Conservation (phyloP, 2,329 filamentous ascomycete genomes). For the Aspergillus awamori region DNA sequence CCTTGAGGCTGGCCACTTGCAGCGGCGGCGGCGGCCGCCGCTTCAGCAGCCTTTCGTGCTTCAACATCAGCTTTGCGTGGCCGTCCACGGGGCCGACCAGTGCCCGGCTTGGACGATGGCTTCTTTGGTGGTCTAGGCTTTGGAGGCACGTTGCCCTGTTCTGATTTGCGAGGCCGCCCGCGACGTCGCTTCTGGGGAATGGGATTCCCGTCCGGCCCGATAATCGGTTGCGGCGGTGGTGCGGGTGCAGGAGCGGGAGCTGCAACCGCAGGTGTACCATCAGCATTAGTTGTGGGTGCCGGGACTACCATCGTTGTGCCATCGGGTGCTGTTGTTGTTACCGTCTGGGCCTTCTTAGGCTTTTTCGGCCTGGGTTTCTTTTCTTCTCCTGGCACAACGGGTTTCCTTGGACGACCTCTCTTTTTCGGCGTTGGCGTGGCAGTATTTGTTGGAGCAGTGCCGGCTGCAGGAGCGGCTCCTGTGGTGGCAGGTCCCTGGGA, state of each 20-base stretch:
- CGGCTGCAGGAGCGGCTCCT: not conserved
- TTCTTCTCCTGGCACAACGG: conserved; percentile 21
- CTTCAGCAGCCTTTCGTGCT: conserved; percentile 30
- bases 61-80: conserved; percentile 39
- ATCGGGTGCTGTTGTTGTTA: conserved; percentile 22
- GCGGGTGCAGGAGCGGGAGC: conserved; percentile 1
- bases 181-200: conserved; percentile 27
- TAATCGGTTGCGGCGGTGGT: conserved; percentile 11
- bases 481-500: not conserved
- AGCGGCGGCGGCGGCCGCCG: conserved; percentile 19
- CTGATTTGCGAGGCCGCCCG: conserved; percentile 30
- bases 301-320: conserved; percentile 5
- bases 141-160: conserved; percentile 21
- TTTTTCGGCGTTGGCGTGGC: conserved; percentile 23
- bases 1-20: conserved; percentile 7
- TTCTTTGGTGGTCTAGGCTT: conserved; percentile 29
- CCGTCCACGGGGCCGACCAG: conserved; percentile 37
- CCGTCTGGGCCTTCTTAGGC: conserved; percentile 23
- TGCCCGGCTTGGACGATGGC: conserved; percentile 27
- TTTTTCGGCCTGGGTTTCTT: conserved; percentile 23
- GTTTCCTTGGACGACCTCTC: conserved; percentile 37
- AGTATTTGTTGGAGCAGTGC: not conserved
- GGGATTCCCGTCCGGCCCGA: conserved; percentile 22
- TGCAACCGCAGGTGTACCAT: conserved; percentile 1
- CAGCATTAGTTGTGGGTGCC: conserved; percentile 18